Base-by-base conservation (phyloP, 352 stramenopile species). In the Globisporangium abappressorium region DNA sequence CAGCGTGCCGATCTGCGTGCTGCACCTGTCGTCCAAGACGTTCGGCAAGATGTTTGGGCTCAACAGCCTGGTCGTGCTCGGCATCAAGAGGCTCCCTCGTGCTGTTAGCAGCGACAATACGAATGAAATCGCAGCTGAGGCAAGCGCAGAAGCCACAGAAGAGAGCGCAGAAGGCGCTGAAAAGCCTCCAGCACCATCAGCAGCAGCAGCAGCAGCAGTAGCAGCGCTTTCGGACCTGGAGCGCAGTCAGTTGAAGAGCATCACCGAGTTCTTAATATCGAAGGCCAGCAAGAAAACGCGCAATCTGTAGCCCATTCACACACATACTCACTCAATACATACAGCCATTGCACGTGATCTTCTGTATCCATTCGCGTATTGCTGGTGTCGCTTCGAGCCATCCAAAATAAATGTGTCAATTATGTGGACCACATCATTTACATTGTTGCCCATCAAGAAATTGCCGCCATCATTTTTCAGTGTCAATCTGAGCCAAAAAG, bases 11-110 rank as follows among this genome's bases (percentile, higher is more conserved):
- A 76, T 92, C 30, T 92, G 82, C 67, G 80, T 92, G 69, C 65
- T 94, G 62, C 84, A 89, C 57, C 30, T 91, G 49, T 92, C 84
- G 36, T 91, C 85, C 65, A 86, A 83, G 73, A 77, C 73, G 14
- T 77, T 94, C 36, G 85, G 85, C 38, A 64, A 65, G 26, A 41
- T 89, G 7, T 92, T 93, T 56, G 63, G 73, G 47, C 72, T 91
- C 61, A 78, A 82, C 53, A 92, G 74, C 57, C 57, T 92, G 34
- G 70, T 77, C 4, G 81, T 82, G 2, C 66, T 93, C 9, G 82
- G 80, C 3, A 77, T 93, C 43, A 75, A 71, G 73, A 70, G 53
- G 9, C 63, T 71, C 0, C 20, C 26, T 15, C 5, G 30, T 49
- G 47, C 20, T 26, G 30, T n/a, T n/a, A 22, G 15, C 33, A 28